Evolutionary conservation across 2,329 filamentous ascomycete genomes (phyloP).

Genomic region (Neocatenulostroma microsporum): DNA sequence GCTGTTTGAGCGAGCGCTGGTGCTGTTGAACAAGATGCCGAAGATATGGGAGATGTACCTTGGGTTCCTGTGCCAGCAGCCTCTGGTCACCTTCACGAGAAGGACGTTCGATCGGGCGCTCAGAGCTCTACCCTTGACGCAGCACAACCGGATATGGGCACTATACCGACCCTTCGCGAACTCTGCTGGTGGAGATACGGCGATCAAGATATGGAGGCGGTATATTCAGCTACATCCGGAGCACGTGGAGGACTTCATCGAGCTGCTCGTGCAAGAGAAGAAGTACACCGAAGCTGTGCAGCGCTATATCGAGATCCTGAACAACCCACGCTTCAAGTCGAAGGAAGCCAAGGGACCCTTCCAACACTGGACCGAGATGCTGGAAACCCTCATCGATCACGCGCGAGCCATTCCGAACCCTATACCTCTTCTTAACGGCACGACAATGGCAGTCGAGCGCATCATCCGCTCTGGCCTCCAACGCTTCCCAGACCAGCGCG

Average conservation of each 20-base stretch:
- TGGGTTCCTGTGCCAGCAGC: constrained; percentile 79
- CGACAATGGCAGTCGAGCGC: constrained; percentile 79
- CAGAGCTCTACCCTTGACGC: constrained; percentile 82
- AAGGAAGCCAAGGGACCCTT: constrained; percentile 93
- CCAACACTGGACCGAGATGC: constrained; percentile 96
- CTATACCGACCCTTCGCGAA: constrained; percentile 86
- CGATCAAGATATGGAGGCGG: constrained; percentile 84
- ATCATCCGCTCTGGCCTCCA: constrained; percentile 89
- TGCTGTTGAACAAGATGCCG: constrained; percentile 97
- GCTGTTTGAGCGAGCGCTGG: constrained; percentile 84
- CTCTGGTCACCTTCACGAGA: constrained; percentile 78
- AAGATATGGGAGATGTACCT: constrained; percentile 98
- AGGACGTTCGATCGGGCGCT: constrained; percentile 87
- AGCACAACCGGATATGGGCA: constrained; percentile 93
- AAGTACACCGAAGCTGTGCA: constrained; percentile 87
- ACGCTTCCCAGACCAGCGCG: constrained; percentile 85
- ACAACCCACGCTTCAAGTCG: constrained; percentile 83
- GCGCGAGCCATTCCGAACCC: constrained; percentile 54
- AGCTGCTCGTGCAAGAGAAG: constrained; percentile 70
- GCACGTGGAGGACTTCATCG: constrained; percentile 90
- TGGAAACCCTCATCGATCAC: constrained; percentile 85
- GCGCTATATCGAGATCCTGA: constrained; percentile 84
- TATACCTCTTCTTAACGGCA: constrained; percentile 70
- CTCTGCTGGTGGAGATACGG: constrained; percentile 81
- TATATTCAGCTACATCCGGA: constrained; percentile 98